Conservation (phyloP, 176 grass and related monocot species). For the Secale cereale region DNA sequence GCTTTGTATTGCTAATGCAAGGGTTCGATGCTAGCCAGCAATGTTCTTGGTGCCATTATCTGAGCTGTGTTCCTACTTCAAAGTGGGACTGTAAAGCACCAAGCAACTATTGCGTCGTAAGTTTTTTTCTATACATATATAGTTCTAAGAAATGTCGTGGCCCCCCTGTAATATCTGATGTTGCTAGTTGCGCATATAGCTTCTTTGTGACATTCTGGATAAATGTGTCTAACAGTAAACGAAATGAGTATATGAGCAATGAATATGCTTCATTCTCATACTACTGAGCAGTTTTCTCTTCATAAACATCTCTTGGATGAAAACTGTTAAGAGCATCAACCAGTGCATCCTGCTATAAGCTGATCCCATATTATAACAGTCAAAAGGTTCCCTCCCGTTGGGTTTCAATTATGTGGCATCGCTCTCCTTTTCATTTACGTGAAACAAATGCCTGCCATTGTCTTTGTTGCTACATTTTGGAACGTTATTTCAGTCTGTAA, state of each 20-base stretch:
- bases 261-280: neutral
- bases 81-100: constrained; percentile 70
- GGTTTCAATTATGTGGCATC: neutral
- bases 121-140: neutral
- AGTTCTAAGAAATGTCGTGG: neutral
- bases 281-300: neutral
- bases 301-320: neutral
- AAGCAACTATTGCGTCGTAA: constrained; percentile 58
- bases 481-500: neutral
- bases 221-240: neutral
- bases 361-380: neutral
- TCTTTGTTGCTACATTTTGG: neutral
- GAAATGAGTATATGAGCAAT: neutral
- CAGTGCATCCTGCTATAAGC: neutral
- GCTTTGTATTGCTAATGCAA: constrained; percentile 54
- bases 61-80: constrained; percentile 87
- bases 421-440: neutral
- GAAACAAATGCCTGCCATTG: neutral
- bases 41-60: constrained; percentile 89
- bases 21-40: constrained; percentile 61
- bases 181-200: neutral
- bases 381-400: constrained; percentile 1
- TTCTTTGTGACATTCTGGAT: constrained; percentile 1
- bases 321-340: neutral
- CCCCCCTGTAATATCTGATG: neutral